These are phyloP conservation scores for Erodium moschatum DNA, from an alignment of 441 rosid species.

Conservation along the genomic window DNA sequence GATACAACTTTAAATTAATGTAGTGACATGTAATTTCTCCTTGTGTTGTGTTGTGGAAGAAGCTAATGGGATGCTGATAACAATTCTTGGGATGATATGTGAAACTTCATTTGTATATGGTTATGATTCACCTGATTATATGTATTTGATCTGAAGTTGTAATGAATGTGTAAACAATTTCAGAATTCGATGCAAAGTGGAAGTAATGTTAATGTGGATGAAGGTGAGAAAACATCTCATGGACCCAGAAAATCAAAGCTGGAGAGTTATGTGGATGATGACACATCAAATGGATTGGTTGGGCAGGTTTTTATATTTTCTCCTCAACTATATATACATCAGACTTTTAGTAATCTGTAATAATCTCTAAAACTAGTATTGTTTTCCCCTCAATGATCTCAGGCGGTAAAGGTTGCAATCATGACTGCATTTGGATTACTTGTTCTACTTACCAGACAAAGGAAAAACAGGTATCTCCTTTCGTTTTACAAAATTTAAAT, in stretches of 20 bases:
- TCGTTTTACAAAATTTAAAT: too few relatives aligned
- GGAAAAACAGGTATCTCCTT: constrained; percentile 33
- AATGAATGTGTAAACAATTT: constrained; percentile 14
- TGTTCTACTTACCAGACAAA: constrained; percentile 64
- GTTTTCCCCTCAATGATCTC: not conserved
- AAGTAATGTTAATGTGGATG: constrained; percentile 16
- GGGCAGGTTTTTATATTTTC: constrained; percentile 39
- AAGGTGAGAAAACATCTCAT: constrained; percentile 27
- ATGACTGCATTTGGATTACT: constrained; percentile 71
- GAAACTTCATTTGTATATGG: too few relatives aligned
- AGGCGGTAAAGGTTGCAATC: constrained; percentile 57
- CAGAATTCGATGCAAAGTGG: constrained; percentile 24
- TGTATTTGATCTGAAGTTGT: constrained; percentile 1
- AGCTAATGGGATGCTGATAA: too few relatives aligned
- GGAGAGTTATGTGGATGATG: constrained; percentile 23
- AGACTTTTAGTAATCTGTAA: too few relatives aligned
- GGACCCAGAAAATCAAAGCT: constrained; percentile 23
- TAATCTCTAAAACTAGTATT: too few relatives aligned
- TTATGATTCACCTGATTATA: not conserved
- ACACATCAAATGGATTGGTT: constrained; percentile 31
- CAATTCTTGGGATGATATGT: too few relatives aligned
- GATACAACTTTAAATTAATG: too few relatives aligned
- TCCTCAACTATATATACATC: not conserved
- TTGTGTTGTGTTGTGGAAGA: too few relatives aligned
- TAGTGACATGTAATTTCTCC: too few relatives aligned